A percentile compares a stretch with the other conserved stretches of the same genome.
phyloP scores from a whole-genome alignment of 2,329 filamentous ascomycete species.

The Plenodomus lindquistii region DNA sequence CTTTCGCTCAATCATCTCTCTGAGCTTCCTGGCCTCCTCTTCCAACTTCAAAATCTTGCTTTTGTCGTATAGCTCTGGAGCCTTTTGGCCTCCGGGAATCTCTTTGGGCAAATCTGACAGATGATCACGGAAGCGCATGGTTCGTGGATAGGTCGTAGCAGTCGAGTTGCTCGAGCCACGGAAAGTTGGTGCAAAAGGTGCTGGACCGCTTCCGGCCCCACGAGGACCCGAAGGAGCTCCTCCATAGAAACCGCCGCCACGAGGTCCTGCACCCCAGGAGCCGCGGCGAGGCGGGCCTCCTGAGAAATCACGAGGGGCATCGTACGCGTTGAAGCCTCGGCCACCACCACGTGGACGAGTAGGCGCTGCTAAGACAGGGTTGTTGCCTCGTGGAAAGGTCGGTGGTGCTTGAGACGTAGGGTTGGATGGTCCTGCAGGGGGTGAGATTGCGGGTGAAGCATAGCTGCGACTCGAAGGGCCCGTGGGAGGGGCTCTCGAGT shows the following conservation, averaged over 20 bases:
- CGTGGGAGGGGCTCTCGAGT: constrained; percentile 44
- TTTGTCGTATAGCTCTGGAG: constrained; percentile 49
- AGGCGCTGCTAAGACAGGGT: constrained; percentile 46
- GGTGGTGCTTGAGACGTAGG: constrained; percentile 41
- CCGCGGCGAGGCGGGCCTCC: constrained; percentile 40
- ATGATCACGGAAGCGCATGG: constrained; percentile 51
- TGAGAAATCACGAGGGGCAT: constrained; percentile 41
- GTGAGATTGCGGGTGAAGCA: constrained; percentile 44
- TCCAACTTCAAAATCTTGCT: constrained; percentile 51
- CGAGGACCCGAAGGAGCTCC: constrained; percentile 43
- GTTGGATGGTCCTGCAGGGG: constrained; percentile 44
- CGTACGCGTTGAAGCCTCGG: constrained; percentile 45
- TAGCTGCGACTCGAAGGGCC: constrained; percentile 44
- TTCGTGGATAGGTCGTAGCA: constrained; percentile 52
- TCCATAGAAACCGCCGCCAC: constrained; percentile 34
- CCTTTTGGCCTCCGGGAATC: constrained; percentile 50
- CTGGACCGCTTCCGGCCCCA: constrained; percentile 29
- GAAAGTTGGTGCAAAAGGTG: constrained; percentile 42
- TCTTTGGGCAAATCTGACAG: constrained; percentile 50
- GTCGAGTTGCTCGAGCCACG: constrained; percentile 49
- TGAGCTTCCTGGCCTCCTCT: constrained; percentile 51
- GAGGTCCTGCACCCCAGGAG: constrained; percentile 39
- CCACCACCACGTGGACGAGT: constrained; percentile 47
- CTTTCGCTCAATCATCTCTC: constrained; percentile 52
- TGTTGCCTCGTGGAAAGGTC: constrained; percentile 37